Percentiles rank a stretch among this genome's conserved stretches.
Evolutionary conservation across 305 asterid species (phyloP).

Genomic region (Fraxinus greggii): DNA sequence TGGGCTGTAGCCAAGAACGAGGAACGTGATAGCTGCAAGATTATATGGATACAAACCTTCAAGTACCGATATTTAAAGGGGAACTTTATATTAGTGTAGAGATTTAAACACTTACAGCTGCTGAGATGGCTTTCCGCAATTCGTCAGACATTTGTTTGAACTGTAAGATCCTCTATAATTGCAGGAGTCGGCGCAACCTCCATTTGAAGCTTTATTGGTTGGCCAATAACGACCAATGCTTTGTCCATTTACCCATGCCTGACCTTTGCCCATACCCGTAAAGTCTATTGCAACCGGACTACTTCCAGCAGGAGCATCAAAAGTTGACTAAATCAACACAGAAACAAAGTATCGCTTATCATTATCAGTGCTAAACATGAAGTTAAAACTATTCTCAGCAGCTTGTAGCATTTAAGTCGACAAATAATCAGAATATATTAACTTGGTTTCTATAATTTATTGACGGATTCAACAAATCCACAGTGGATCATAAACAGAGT

Average conservation of each 20-base stretch:
- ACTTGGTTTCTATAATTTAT: background rate
- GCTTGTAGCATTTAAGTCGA: background rate
- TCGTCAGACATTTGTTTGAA: slow-evolving; percentile 58
- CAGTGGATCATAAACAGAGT: background rate
- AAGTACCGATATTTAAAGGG: background rate
- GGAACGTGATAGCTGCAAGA: slow-evolving; percentile 87
- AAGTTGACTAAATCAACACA: slow-evolving; percentile 44
- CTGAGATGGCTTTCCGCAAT: slow-evolving; percentile 84
- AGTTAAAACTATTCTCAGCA: background rate
- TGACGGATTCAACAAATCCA: background rate
- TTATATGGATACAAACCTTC: background rate
- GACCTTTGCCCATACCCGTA: slow-evolving; percentile 80
- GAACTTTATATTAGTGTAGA: background rate
- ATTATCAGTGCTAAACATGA: background rate
- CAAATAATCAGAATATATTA: background rate
- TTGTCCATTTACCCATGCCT: slow-evolving; percentile 92
- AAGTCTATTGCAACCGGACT: slow-evolving; percentile 72
- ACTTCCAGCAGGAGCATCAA: slow-evolving; percentile 69
- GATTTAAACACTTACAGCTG: slow-evolving; percentile 48
- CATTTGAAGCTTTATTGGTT: slow-evolving; percentile 38
- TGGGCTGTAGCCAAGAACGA: slow-evolving; percentile 76
- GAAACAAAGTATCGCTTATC: slow-evolving; percentile 6
- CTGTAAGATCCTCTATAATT: slow-evolving; percentile 61
- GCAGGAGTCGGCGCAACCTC: slow-evolving; percentile 62
- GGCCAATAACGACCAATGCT: slow-evolving; percentile 98